These are phyloP conservation scores for Mycena vitilis DNA, from an alignment of 768 basidiomycete genomes.

Conservation along the genomic window DNA sequence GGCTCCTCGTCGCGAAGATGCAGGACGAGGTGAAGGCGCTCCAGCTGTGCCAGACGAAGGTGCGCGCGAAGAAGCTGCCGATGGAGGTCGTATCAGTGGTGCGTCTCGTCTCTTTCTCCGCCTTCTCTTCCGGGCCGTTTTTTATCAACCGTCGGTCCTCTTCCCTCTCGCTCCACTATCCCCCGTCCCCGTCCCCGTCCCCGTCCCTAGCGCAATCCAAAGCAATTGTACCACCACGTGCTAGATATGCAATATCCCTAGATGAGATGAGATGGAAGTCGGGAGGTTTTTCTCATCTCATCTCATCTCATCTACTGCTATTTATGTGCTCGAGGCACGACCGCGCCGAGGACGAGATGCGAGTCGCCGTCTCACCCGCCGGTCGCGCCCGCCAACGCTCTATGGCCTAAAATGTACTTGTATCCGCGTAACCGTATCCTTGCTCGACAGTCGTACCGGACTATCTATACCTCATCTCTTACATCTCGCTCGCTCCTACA, in stretches of 20 bases:
- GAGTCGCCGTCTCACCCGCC: background rate
- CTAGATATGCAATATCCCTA: conserved; percentile 25
- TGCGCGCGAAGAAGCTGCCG: conserved; percentile 91
- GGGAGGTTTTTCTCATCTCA: no score
- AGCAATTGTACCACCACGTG: conserved; percentile 24
- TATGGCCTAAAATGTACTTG: conserved; percentile 21
- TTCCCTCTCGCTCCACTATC: background rate
- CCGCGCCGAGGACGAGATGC: background rate
- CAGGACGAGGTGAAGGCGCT: conserved; percentile 95
- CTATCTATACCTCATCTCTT: conserved; percentile 5
- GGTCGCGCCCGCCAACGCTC: background rate
- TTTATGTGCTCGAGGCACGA: conserved; percentile 4
- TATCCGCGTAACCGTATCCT: conserved; percentile 7
- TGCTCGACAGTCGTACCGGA: conserved; percentile 2
- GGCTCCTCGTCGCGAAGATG: conserved; percentile 82
- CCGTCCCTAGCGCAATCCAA: background rate
- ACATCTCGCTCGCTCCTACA: conserved; percentile 13
- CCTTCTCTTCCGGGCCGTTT: no score
- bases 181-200: background rate
- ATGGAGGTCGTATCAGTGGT: conserved; percentile 99
- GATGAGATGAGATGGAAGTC: no score
- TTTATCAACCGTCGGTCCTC: no score
- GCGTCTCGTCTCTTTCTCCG: no score
- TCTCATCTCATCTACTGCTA: conserved; percentile 6
- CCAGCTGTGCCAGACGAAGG: conserved; percentile 91